Percentiles rank a stretch among this genome's conserved stretches.
phyloP scores from a whole-genome alignment of 2,329 filamentous ascomycete genomes.

The Fusarium coffeatum region DNA sequence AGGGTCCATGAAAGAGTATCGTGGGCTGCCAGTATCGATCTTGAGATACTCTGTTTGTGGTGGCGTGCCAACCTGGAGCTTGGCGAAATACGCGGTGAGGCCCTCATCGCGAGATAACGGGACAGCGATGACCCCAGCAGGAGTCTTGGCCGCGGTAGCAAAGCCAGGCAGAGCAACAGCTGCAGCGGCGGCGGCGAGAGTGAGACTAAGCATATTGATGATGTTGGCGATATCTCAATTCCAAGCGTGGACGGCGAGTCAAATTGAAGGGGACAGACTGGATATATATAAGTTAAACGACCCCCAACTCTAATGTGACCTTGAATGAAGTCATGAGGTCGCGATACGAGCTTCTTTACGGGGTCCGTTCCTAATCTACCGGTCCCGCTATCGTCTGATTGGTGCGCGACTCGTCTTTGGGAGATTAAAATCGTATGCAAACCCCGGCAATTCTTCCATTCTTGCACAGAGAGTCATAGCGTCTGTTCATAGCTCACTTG shows the following conservation, averaged over 20 bases:
- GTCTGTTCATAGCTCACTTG: background rate
- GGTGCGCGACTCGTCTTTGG: background rate
- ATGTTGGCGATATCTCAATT: no score
- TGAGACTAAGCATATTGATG: background rate
- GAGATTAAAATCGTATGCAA: background rate
- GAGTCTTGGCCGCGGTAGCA: background rate
- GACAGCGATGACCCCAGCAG: background rate
- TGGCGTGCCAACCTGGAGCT: conserved; percentile 1
- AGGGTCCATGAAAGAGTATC: conserved; percentile 12
- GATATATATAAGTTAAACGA: background rate
- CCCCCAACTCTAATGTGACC: background rate
- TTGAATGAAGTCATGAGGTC: background rate
- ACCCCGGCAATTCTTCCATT: background rate
- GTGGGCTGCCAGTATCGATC: conserved; percentile 7
- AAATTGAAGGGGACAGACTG: background rate
- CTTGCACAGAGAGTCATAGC: background rate
- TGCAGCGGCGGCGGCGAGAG: background rate
- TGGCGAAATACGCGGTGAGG: conserved; percentile 7
- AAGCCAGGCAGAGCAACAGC: accelerated
- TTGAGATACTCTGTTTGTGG: conserved; percentile 10
- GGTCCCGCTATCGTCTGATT: background rate
- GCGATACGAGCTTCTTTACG: background rate
- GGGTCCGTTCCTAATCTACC: background rate
- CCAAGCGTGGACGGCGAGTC: background rate
- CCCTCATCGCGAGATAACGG: conserved; percentile 10